These are phyloP conservation scores for Logfia minima DNA, from an alignment of 129 eudicot species.

Conservation along the genomic window DNA sequence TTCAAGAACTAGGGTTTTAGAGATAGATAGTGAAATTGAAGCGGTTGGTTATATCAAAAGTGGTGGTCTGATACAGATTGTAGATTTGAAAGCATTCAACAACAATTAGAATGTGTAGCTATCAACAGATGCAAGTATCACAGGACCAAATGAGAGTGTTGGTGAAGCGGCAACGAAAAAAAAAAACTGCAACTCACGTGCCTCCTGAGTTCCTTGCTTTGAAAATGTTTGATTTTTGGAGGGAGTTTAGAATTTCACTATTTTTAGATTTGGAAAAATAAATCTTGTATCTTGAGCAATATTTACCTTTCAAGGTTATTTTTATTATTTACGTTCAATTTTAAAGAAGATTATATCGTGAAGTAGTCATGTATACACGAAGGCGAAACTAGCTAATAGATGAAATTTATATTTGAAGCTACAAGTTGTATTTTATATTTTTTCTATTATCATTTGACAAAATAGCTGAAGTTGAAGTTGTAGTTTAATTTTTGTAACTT, in stretches of 20 bases:
- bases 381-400: too few species aligned
- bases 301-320: too few species aligned
- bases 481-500: too few species aligned
- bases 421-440: too few species aligned
- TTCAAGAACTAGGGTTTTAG: constrained; percentile 30
- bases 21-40: constrained; percentile 2
- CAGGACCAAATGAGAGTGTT: background rate
- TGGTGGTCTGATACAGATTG: constrained; percentile 13
- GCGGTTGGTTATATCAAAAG: background rate
- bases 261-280: background rate
- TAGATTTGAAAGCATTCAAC: constrained; percentile 21
- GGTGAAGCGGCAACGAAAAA: background rate
- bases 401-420: too few species aligned
- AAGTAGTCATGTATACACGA: too few species aligned
- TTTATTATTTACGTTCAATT: too few species aligned
- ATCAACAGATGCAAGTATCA: constrained; percentile 23
- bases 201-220: constrained; percentile 28
- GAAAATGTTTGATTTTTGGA: constrained; percentile 23
- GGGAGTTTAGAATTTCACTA: constrained; percentile 30
- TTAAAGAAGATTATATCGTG: too few species aligned
- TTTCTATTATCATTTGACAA: too few species aligned
- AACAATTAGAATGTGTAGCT: constrained; percentile 18
- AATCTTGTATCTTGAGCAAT: background rate
- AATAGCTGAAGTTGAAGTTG: too few species aligned
- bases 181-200: constrained; percentile 32